Evolutionary conservation across 257 asterid genomes (phyloP).

Genomic region (Gynochthodes officinalis): DNA sequence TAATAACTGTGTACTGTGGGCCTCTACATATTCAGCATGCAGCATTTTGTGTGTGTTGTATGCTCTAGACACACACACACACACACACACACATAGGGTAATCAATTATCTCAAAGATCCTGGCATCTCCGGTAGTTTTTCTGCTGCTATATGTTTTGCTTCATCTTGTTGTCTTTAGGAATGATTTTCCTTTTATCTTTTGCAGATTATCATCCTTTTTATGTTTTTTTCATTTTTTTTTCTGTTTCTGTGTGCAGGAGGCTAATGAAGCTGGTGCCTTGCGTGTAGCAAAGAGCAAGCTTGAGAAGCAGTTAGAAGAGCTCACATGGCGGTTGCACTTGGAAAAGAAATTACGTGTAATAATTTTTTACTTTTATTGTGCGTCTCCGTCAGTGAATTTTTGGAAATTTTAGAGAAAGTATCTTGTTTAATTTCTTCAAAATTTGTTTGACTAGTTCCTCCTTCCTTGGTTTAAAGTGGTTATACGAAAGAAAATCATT

Average conservation of each 20-base stretch:
- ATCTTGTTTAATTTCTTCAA: neutral
- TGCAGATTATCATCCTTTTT: neutral
- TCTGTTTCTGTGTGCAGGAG: constrained; percentile 46
- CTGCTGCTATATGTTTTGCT: neutral
- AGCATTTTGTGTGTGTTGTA: neutral
- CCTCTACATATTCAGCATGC: neutral
- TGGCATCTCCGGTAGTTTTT: neutral
- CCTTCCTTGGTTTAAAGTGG: neutral
- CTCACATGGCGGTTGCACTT: constrained; percentile 94
- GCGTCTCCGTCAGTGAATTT: neutral
- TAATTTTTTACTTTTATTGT: neutral
- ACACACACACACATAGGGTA: neutral
- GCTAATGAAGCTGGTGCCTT: constrained; percentile 98
- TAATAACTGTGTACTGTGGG: neutral
- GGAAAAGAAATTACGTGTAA: constrained; percentile 92
- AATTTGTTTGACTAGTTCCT: neutral
- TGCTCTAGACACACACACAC: neutral
- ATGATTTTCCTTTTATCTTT: neutral
- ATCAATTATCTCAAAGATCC: neutral
- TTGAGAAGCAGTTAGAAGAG: constrained; percentile 96
- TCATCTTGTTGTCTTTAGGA: neutral
- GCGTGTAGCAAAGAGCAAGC: constrained; percentile 90
- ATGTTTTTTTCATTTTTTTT: neutral
- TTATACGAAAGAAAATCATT: neutral
- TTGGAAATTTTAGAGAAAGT: neutral